These are phyloP conservation scores for Truncatella angustata DNA, from an alignment of 2,329 filamentous ascomycete genomes.

Conservation along the genomic window DNA sequence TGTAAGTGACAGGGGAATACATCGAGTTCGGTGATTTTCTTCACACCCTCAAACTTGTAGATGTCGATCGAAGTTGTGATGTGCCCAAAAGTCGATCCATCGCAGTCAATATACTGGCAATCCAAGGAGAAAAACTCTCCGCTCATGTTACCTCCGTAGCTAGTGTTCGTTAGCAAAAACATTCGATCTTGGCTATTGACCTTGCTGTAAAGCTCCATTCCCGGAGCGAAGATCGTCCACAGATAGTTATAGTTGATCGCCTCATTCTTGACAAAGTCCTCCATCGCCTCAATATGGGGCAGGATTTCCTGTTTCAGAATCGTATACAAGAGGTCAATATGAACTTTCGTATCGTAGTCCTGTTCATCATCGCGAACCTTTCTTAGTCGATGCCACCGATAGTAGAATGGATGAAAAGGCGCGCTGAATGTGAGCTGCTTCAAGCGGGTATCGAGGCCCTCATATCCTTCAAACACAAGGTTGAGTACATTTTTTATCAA, in stretches of 20 bases:
- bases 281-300: constrained; percentile 45
- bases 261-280: constrained; percentile 51
- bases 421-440: constrained; percentile 59
- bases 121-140: constrained; percentile 37
- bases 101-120: constrained; percentile 44
- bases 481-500: constrained; percentile 55
- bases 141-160: constrained; percentile 35
- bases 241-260: constrained; percentile 52
- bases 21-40: too few species aligned
- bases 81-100: constrained; percentile 44
- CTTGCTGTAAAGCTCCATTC: constrained; percentile 23
- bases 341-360: constrained; percentile 42
- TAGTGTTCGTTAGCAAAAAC: constrained; percentile 36
- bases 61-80: too few species aligned
- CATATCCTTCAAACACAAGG: constrained; percentile 55
- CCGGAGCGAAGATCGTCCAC: constrained; percentile 54
- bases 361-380: constrained; percentile 36
- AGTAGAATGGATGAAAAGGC: constrained; percentile 63
- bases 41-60: too few species aligned
- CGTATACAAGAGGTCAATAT: constrained; percentile 44
- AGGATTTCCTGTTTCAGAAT: constrained; percentile 50
- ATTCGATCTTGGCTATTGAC: constrained; percentile 37
- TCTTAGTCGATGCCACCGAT: constrained; percentile 57
- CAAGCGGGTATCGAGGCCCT: constrained; percentile 57
- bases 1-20: too few species aligned